These are phyloP conservation scores for Maudiozyma serrabonitensis DNA, from an alignment of 805 yeast species.

Conservation along the genomic window DNA sequence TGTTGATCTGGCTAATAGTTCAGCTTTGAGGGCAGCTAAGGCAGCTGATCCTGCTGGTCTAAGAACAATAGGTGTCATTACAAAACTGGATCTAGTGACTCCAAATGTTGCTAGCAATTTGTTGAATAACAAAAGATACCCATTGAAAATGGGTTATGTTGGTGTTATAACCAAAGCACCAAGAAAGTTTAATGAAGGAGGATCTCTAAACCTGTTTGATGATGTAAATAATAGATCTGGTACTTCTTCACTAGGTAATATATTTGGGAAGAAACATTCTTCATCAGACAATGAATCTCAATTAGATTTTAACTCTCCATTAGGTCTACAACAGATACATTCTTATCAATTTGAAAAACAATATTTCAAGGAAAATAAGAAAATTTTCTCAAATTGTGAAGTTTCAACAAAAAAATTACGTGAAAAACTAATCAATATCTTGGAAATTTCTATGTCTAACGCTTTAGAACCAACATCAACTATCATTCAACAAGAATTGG, in stretches of 20 bases:
- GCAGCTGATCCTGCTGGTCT: conserved; percentile 88
- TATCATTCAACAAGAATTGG: conserved; percentile 81
- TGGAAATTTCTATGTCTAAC: conserved; percentile 85
- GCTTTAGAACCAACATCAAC: conserved; percentile 81
- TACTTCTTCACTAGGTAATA: conserved; percentile 4
- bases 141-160: conserved; percentile 91
- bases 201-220: conserved; percentile 12
- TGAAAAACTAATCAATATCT: conserved; percentile 70
- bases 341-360: conserved; percentile 59
- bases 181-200: conserved; percentile 8
- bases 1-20: conserved; percentile 92
- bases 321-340: conserved; percentile 12
- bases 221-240: neutral
- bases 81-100: conserved; percentile 84
- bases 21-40: conserved; percentile 87
- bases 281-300: neutral
- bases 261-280: conserved; percentile 8
- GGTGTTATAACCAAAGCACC: conserved; percentile 93
- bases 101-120: conserved; percentile 61
- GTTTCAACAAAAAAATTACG: conserved; percentile 71
- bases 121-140: conserved; percentile 72
- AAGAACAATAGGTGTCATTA: conserved; percentile 92
- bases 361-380: conserved; percentile 57
- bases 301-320: neutral
- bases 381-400: conserved; percentile 50